These are phyloP conservation scores for Fonsecaea erecta DNA, from an alignment of 2,329 filamentous ascomycete genomes.

Conservation along the genomic window DNA sequence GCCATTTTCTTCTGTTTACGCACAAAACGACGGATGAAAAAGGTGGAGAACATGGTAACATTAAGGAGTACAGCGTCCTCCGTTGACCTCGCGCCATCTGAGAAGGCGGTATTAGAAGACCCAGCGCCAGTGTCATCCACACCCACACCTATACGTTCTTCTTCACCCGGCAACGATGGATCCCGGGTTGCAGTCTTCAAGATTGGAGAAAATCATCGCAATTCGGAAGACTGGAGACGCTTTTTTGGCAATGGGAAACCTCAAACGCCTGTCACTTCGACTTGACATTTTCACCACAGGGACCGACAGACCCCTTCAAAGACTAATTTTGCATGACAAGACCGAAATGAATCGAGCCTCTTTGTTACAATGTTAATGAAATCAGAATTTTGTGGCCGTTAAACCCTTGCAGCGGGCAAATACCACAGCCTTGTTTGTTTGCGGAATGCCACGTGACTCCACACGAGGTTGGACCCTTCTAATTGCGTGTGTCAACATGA, in stretches of 20 bases:
- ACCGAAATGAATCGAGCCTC: background rate
- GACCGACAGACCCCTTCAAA: conserved; percentile 6
- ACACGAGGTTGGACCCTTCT: background rate
- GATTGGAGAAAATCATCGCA: conserved; percentile 18
- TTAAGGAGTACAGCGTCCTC: conserved; percentile 16
- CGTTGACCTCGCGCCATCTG: background rate
- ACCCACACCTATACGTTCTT: background rate
- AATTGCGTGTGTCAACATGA: background rate
- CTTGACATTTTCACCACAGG: background rate
- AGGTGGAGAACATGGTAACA: conserved; percentile 13
- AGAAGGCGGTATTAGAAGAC: conserved; percentile 1
- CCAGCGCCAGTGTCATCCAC: background rate
- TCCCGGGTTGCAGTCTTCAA: conserved; percentile 12
- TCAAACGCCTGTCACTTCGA: background rate
- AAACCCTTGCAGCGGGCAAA: background rate
- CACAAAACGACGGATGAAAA: conserved; percentile 5
- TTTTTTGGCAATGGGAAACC: conserved; percentile 27
- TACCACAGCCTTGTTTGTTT: conserved; percentile 6
- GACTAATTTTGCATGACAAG: conserved; percentile 5
- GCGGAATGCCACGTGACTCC: background rate
- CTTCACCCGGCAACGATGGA: conserved; percentile 3
- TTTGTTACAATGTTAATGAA: conserved; percentile 7
- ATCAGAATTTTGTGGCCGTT: background rate
- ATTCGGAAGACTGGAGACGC: conserved; percentile 32
- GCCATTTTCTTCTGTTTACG: conserved; percentile 17